Evolutionary conservation across 1,139 yeast genomes (phyloP).

Genomic region (Kodamaea sp.): DNA sequence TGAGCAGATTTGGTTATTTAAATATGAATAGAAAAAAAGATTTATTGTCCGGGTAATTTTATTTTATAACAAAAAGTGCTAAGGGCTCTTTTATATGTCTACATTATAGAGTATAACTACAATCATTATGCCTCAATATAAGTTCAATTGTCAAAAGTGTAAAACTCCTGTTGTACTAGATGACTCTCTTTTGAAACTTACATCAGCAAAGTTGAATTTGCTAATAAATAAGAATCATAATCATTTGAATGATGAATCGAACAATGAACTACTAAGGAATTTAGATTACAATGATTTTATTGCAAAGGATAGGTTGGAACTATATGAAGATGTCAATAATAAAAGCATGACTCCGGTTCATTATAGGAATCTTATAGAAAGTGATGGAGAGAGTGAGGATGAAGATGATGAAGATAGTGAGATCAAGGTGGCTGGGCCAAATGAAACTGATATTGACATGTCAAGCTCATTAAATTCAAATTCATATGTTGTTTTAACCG

Average conservation of each 20-base stretch:
- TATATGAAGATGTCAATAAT: conserved; percentile 20
- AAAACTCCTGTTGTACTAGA: conserved; percentile 29
- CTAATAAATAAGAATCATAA: conserved; percentile 21
- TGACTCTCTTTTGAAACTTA: conserved; percentile 27
- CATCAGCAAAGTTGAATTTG: conserved; percentile 33
- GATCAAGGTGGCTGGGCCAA: conserved; percentile 1
- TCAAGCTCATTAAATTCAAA: conserved; percentile 19
- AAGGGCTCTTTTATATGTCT: background rate
- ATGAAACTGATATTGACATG: conserved; percentile 1
- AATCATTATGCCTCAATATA: conserved; percentile 8
- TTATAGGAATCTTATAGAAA: conserved; percentile 12
- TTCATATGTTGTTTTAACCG: conserved; percentile 33
- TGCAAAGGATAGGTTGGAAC: conserved; percentile 29
- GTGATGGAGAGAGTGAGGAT: conserved; percentile 19
- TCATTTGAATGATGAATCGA: conserved; percentile 12
- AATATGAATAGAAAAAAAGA: too few relatives aligned
- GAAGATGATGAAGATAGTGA: conserved; percentile 12
- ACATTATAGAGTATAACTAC: background rate
- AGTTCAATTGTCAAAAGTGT: conserved; percentile 34
- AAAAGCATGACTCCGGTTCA: conserved; percentile 18
- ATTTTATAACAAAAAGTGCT: too few relatives aligned
- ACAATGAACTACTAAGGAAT: conserved; percentile 13
- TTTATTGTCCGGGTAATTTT: conserved; percentile 7
- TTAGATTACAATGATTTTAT: conserved; percentile 31
- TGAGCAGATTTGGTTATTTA: background rate